These are phyloP conservation scores for Aspergillus piperis DNA, from an alignment of 2,329 filamentous ascomycete species.

Conservation along the genomic window DNA sequence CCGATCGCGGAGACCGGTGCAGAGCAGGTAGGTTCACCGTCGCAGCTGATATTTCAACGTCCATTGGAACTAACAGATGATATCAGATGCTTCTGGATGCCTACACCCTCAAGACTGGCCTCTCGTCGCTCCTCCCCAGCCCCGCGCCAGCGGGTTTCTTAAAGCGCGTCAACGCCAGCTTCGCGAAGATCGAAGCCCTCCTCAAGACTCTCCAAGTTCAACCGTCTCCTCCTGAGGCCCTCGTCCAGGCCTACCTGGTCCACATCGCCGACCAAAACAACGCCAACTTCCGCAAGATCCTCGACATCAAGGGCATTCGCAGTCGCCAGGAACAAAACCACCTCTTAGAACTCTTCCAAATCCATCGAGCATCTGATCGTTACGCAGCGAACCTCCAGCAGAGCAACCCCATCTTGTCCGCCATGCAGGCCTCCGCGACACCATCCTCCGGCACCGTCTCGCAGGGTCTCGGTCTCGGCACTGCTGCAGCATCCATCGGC, in stretches of 20 bases:
- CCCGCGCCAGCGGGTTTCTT: constrained; percentile 68
- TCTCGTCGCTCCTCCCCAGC: constrained; percentile 55
- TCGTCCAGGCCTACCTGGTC: constrained; percentile 96
- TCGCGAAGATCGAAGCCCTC: constrained; percentile 84
- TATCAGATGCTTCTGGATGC: constrained; percentile 88
- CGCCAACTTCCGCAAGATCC: constrained; percentile 91
- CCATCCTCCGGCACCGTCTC: constrained; percentile 42
- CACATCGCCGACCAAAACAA: constrained; percentile 94
- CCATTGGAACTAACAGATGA: constrained; percentile 9
- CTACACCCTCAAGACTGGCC: constrained; percentile 63
- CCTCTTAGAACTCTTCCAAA: constrained; percentile 86
- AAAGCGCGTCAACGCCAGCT: constrained; percentile 81
- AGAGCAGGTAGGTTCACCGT: constrained; percentile 66
- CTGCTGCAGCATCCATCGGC: constrained; percentile 44
- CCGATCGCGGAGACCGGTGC: constrained; percentile 93
- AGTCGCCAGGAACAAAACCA: constrained; percentile 75
- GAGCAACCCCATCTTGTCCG: constrained; percentile 69
- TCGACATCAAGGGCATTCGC: constrained; percentile 90
- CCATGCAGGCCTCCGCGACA: constrained; percentile 50
- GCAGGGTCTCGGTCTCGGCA: constrained; percentile 50
- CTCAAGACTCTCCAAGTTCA: constrained; percentile 97
- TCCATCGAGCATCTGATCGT: constrained; percentile 68
- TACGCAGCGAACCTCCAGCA: constrained; percentile 68
- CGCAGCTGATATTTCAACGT: not conserved
- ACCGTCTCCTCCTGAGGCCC: constrained; percentile 83